phyloP scores from a whole-genome alignment of 2,329 filamentous ascomycete genomes.

The Ophiosphaerella korrae region DNA sequence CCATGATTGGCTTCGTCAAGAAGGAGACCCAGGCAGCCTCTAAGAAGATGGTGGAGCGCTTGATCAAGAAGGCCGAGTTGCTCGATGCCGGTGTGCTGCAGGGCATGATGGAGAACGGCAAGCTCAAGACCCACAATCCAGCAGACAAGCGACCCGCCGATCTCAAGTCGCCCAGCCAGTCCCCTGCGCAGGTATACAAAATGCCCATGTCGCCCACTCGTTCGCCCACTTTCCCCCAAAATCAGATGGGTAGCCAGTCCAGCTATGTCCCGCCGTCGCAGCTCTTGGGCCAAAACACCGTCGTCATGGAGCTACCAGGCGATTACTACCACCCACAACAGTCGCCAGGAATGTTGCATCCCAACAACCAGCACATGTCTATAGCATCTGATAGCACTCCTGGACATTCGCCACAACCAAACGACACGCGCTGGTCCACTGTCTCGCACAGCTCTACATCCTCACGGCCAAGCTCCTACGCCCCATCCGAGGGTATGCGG shows the following conservation, averaged over 20 bases:
- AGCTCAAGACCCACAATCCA: conserved; percentile 63
- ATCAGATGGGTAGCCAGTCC: conserved; percentile 11
- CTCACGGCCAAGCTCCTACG: conserved; percentile 44
- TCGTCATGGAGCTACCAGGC: conserved; percentile 51
- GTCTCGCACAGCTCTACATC: conserved; percentile 31
- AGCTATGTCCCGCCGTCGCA: conserved; percentile 25
- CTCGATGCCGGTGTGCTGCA: conserved; percentile 68
- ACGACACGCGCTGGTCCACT: conserved; percentile 41
- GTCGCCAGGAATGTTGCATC: conserved; percentile 33
- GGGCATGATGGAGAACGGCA: conserved; percentile 70
- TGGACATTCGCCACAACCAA: conserved; percentile 30
- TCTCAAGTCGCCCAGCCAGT: conserved; percentile 24
- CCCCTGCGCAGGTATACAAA: conserved; percentile 32
- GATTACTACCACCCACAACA: conserved; percentile 46
- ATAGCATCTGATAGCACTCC: conserved; percentile 22
- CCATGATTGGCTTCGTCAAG: conserved; percentile 69
- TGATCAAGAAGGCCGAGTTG: conserved; percentile 74
- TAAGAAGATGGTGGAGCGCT: conserved; percentile 69
- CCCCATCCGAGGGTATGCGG: conserved; percentile 41
- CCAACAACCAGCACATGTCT: conserved; percentile 30
- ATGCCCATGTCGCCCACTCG: conserved; percentile 34
- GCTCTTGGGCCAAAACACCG: conserved; percentile 32
- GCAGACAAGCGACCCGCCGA: conserved; percentile 37
- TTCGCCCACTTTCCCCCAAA: conserved; percentile 24
- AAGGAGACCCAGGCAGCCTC: conserved; percentile 69